These are phyloP conservation scores for Trichoderma brevicompactum DNA, from an alignment of 2,329 filamentous ascomycete genomes.

Conservation along the genomic window DNA sequence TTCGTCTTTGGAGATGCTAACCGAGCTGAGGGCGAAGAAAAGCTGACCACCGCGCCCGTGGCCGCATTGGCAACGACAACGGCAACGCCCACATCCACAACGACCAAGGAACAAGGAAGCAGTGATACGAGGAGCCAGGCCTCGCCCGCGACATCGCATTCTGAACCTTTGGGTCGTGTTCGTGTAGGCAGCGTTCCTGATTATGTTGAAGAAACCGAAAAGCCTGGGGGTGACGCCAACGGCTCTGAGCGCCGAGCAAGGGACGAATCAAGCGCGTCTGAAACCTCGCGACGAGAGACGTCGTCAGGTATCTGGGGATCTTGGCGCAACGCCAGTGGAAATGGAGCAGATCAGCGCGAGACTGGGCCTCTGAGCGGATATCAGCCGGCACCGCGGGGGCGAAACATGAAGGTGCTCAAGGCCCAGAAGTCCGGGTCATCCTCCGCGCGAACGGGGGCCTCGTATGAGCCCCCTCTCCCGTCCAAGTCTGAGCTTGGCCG, in stretches of 20 bases:
- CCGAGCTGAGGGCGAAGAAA: slow-evolving; percentile 33
- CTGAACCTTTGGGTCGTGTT: slow-evolving; percentile 37
- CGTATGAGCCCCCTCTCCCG: slow-evolving; percentile 56
- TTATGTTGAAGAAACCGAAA: slow-evolving; percentile 51
- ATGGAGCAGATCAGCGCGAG: slow-evolving; percentile 59
- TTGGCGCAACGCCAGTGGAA: slow-evolving; percentile 65
- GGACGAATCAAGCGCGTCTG: slow-evolving; percentile 38
- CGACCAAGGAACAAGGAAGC: slow-evolving; percentile 37
- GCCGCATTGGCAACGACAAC: slow-evolving; percentile 29
- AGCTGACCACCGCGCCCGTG: neutral
- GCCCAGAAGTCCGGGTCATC: slow-evolving; percentile 68
- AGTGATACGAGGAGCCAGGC: slow-evolving; percentile 18
- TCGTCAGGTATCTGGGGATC: slow-evolving; percentile 69
- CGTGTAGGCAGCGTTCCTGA: slow-evolving; percentile 48
- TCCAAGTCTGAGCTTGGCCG: slow-evolving; percentile 56
- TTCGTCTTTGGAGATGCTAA: slow-evolving; percentile 46
- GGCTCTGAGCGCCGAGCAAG: slow-evolving; percentile 36
- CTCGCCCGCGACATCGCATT: slow-evolving; percentile 42
- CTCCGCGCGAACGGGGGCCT: slow-evolving; percentile 53
- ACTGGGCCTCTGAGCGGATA: slow-evolving; percentile 65
- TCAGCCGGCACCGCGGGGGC: slow-evolving; percentile 66
- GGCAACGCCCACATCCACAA: slow-evolving; percentile 28
- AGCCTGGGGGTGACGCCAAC: slow-evolving; percentile 34
- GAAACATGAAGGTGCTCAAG: slow-evolving; percentile 89
- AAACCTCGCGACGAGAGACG: slow-evolving; percentile 50